phyloP scores from a whole-genome alignment of 1,139 yeast species.

The Debaryomyces sp. region DNA sequence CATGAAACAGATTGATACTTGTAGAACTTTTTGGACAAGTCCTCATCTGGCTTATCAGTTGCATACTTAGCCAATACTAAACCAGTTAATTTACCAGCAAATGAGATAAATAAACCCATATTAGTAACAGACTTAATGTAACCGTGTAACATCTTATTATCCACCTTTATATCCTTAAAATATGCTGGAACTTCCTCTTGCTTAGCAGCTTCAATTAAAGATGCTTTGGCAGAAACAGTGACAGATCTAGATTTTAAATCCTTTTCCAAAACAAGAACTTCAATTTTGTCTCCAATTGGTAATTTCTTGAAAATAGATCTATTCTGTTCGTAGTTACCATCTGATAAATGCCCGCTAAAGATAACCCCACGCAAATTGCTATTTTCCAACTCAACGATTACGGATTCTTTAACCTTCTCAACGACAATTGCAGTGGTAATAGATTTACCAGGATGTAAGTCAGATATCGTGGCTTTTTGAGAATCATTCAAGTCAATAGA shows the following conservation, averaged over 20 bases:
- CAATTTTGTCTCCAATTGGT: conserved; percentile 60
- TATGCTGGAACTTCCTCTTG: conserved; percentile 54
- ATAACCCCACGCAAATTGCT: conserved; percentile 70
- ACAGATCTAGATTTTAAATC: conserved; percentile 63
- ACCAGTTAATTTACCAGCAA: conserved; percentile 81
- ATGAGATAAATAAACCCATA: conserved; percentile 81
- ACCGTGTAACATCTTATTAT: conserved; percentile 62
- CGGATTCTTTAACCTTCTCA: conserved; percentile 75
- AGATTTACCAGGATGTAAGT: conserved; percentile 62
- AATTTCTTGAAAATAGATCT: conserved; percentile 62
- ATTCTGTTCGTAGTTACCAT: conserved; percentile 73
- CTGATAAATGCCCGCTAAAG: conserved; percentile 74
- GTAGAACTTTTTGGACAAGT: conserved; percentile 58
- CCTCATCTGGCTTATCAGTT: conserved; percentile 54
- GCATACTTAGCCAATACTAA: conserved; percentile 80
- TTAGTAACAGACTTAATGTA: conserved; percentile 76
- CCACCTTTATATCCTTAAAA: conserved; percentile 58
- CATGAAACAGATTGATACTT: conserved; percentile 71
- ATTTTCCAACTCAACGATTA: conserved; percentile 64
- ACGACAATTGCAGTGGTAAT: conserved; percentile 63
- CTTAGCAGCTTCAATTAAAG: conserved; percentile 68
- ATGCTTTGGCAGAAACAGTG: conserved; percentile 63
- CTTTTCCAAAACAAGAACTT: conserved; percentile 69
- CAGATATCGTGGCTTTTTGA: conserved; percentile 52
- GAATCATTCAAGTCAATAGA: conserved; percentile 53